Conservation (phyloP, 352 stramenopile species). For the Elongisporangium senticosum region DNA sequence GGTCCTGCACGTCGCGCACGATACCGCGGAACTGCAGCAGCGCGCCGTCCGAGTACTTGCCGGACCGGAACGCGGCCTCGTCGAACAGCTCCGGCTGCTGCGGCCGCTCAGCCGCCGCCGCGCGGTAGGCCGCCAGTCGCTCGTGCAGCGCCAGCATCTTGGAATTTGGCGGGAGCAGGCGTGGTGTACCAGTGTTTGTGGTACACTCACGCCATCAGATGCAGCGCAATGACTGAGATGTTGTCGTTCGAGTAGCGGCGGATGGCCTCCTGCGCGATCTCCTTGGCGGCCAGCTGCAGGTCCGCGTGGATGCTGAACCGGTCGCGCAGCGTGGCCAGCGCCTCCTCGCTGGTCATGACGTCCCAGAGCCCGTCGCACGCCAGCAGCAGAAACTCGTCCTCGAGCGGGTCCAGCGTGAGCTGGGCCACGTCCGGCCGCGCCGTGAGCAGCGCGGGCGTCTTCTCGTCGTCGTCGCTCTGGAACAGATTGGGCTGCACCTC, state of each 20-base stretch:
- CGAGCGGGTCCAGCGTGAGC: conserved; percentile 24
- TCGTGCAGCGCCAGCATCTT: conserved; percentile 17
- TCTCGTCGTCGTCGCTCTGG: conserved; percentile 40
- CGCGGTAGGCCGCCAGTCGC: conserved; percentile 11
- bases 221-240: conserved; percentile 55
- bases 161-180: not conserved
- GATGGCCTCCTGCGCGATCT: conserved; percentile 69
- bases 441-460: conserved; percentile 42
- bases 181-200: not conserved
- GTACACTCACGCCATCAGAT: conserved; percentile 4
- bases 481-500: conserved; percentile 24
- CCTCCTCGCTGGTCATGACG: conserved; percentile 65
- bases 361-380: conserved; percentile 85
- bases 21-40: conserved; percentile 64
- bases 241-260: conserved; percentile 78
- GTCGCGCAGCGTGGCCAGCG: conserved; percentile 42
- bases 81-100: conserved; percentile 33
- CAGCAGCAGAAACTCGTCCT: conserved; percentile 65
- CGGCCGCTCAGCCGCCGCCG: not conserved
- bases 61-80: conserved; percentile 31
- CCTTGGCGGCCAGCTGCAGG: conserved; percentile 53
- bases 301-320: conserved; percentile 44
- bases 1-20: conserved; percentile 67
- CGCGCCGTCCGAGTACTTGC: conserved; percentile 46
- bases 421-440: conserved; percentile 43